Percentiles rank a stretch among this genome's conserved stretches.
Evolutionary conservation across 352 stramenopile species (phyloP).

Genomic region (Globisporangium apiculatum): DNA sequence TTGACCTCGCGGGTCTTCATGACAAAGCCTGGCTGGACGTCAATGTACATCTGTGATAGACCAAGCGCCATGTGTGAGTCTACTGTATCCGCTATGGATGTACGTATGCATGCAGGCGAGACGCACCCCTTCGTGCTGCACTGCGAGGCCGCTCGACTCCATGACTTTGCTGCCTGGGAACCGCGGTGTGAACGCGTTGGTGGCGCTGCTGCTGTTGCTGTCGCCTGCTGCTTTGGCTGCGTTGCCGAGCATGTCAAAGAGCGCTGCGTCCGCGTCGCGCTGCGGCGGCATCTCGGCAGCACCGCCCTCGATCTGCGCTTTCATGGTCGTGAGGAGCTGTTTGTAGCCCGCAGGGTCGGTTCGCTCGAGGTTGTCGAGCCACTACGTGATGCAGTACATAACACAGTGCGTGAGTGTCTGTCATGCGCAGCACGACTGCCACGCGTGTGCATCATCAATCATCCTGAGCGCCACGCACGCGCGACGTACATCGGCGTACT

Average conservation of each 20-base stretch:
- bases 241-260: conserved; percentile 44
- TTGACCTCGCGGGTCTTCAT: conserved; percentile 64
- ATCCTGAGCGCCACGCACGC: not conserved
- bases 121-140: conserved; percentile 51
- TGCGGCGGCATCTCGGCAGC: conserved; percentile 4
- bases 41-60: conserved; percentile 50
- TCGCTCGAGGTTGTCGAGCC: conserved; percentile 62
- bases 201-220: conserved; percentile 4
- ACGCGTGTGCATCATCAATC: no score
- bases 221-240: conserved; percentile 2
- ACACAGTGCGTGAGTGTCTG: not conserved
- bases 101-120: not conserved
- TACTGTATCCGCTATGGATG: not conserved
- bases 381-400: conserved; percentile 18
- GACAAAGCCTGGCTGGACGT: conserved; percentile 72
- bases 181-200: conserved; percentile 34
- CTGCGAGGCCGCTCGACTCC: conserved; percentile 40
- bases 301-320: conserved; percentile 39
- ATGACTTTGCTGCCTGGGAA: conserved; percentile 78
- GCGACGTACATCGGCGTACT: conserved; percentile 57
- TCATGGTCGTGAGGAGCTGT: conserved; percentile 56
- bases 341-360: conserved; percentile 63
- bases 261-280: conserved; percentile 20
- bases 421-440: no score
- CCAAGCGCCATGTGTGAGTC: not conserved